A percentile compares a stretch with the other conserved stretches of the same genome.
Evolutionary conservation across 331 rosid species (phyloP).

Genomic region (Dryas integrifolia): DNA sequence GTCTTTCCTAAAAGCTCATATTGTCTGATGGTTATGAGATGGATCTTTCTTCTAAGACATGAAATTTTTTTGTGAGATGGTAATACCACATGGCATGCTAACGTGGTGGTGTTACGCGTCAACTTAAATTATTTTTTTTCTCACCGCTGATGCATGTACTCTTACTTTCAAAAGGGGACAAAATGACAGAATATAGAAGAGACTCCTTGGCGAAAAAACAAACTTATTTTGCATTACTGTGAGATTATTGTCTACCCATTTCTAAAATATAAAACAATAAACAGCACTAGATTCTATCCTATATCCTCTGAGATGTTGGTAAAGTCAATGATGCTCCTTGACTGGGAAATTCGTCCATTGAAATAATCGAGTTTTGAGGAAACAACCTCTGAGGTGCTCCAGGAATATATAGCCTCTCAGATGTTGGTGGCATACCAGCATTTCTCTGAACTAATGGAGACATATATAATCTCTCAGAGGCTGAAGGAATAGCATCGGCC

Average conservation of each 20-base stretch:
- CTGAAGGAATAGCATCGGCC: constrained; percentile 33
- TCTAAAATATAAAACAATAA: background rate
- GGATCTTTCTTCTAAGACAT: too few relatives aligned
- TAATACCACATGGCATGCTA: too few relatives aligned
- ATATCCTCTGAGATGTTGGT: constrained; percentile 42
- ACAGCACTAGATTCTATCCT: constrained; percentile 7
- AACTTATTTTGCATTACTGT: background rate
- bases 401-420: constrained; percentile 48
- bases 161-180: background rate
- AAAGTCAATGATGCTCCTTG: constrained; percentile 43
- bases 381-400: constrained; percentile 47
- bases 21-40: too few relatives aligned
- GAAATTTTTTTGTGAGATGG: too few relatives aligned
- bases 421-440: constrained; percentile 21
- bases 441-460: constrained; percentile 42
- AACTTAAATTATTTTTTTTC: too few relatives aligned
- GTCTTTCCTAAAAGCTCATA: too few relatives aligned
- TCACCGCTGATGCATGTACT: background rate
- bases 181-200: background rate
- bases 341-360: constrained; percentile 52
- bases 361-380: constrained; percentile 39
- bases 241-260: constrained; percentile 7
- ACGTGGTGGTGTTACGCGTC: too few relatives aligned
- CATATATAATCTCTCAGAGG: constrained; percentile 41
- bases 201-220: background rate